Conservation (phyloP, 495 filamentous ascomycete species). For the Daldinia decipiens region DNA sequence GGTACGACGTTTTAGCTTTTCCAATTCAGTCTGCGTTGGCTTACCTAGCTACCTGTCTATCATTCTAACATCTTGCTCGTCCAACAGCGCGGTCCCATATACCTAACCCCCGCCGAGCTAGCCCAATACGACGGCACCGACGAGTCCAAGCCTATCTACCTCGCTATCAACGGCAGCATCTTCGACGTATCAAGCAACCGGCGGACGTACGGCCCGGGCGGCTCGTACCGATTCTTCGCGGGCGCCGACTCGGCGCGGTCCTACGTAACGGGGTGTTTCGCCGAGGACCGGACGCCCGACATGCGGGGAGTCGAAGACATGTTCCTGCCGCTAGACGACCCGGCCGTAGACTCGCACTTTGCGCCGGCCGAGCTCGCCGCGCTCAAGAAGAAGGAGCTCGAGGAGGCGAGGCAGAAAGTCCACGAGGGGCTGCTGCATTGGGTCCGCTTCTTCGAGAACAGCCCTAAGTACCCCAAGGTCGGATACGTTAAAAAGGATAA, state of each 20-base stretch:
- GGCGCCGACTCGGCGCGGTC: slow-evolving; percentile 87
- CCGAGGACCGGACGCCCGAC: slow-evolving; percentile 82
- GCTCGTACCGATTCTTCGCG: slow-evolving; percentile 86
- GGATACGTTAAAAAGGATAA: slow-evolving; percentile 67
- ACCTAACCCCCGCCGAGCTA: slow-evolving; percentile 80
- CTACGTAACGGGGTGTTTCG: slow-evolving; percentile 97
- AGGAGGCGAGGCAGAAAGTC: slow-evolving; percentile 64
- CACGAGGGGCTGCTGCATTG: slow-evolving; percentile 70
- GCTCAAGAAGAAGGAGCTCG: slow-evolving; percentile 62
- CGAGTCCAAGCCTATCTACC: slow-evolving; percentile 79
- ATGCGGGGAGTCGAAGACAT: slow-evolving; percentile 88
- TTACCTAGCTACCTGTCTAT: background rate
- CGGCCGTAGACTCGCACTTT: slow-evolving; percentile 61
- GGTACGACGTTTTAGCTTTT: slow-evolving; percentile 57
- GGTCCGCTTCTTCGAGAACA: slow-evolving; percentile 80
- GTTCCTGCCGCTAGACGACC: slow-evolving; percentile 81
- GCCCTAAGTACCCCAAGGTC: slow-evolving; percentile 77
- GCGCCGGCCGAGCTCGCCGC: slow-evolving; percentile 63
- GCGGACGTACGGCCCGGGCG: slow-evolving; percentile 86
- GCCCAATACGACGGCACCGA: slow-evolving; percentile 81
- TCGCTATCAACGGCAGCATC: slow-evolving; percentile 92
- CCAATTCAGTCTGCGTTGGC: slow-evolving; percentile 1
- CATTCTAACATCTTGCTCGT: slow-evolving; percentile 12
- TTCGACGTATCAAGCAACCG: slow-evolving; percentile 88
- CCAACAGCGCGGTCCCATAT: slow-evolving; percentile 52